phyloP scores from a whole-genome alignment of 768 basidiomycete genomes.

The Gloeopeniophorella convolvens region DNA sequence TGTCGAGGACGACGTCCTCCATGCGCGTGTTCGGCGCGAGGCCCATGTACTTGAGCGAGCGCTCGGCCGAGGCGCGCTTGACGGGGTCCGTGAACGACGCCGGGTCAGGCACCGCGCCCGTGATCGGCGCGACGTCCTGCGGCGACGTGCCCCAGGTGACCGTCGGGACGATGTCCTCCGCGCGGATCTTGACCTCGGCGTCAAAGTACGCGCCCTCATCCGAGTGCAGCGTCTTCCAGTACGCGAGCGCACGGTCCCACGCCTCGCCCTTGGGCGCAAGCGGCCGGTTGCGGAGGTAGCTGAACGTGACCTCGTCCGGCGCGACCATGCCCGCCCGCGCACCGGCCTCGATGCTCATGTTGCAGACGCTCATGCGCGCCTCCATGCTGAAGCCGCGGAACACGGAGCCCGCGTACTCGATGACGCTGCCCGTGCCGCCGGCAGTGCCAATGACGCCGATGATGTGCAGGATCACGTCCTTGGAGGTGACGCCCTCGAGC shows the following conservation, averaged over 20 bases:
- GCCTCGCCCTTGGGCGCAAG: conserved; percentile 51
- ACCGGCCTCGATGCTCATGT: conserved; percentile 66
- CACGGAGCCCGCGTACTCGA: conserved; percentile 55
- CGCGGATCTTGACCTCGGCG: conserved; percentile 48
- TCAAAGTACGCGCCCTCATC: conserved; percentile 58
- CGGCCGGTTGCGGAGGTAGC: conserved; percentile 53
- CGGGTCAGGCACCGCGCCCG: conserved; percentile 50
- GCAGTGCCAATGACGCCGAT: conserved; percentile 62
- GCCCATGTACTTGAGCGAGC: conserved; percentile 58
- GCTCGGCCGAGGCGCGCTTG: conserved; percentile 40
- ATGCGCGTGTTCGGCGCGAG: conserved; percentile 47
- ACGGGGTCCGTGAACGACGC: conserved; percentile 37
- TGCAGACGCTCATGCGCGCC: conserved; percentile 54
- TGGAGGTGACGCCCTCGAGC: conserved; percentile 49
- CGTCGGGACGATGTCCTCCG: conserved; percentile 56
- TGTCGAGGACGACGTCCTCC: conserved; percentile 54
- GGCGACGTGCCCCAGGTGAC: conserved; percentile 64
- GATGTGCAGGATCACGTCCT: conserved; percentile 60
- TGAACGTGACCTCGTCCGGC: conserved; percentile 56
- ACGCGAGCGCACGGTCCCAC: conserved; percentile 54
- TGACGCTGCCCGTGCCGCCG: conserved; percentile 57
- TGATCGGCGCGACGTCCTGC: conserved; percentile 55
- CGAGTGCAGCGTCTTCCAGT: conserved; percentile 49
- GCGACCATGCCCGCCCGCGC: conserved; percentile 63
- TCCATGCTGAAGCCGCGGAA: conserved; percentile 56